These are phyloP conservation scores for Paramyrothecium roridum DNA, from an alignment of 2,329 filamentous ascomycete species.

Conservation along the genomic window DNA sequence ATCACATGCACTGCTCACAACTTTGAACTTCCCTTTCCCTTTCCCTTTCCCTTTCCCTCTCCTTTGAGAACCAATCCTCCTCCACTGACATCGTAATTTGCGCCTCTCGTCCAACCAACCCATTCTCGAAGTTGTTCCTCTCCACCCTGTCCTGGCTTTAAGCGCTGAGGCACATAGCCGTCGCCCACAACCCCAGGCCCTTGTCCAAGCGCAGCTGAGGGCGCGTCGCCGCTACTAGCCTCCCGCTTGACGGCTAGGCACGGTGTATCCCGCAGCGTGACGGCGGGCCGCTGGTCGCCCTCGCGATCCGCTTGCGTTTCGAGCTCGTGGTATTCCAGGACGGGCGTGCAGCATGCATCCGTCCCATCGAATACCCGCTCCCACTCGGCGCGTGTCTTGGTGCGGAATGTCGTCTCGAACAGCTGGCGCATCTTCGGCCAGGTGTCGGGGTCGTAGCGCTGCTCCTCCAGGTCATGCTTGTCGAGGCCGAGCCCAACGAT, in stretches of 20 bases:
- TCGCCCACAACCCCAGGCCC: slow-evolving; percentile 62
- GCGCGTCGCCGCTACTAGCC: slow-evolving; percentile 22
- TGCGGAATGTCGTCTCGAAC: slow-evolving; percentile 63
- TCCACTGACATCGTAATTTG: slow-evolving; percentile 64
- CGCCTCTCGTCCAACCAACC: slow-evolving; percentile 73
- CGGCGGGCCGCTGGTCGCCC: slow-evolving; percentile 68
- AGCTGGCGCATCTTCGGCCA: slow-evolving; percentile 66
- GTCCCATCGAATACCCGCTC: slow-evolving; percentile 83
- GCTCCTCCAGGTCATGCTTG: slow-evolving; percentile 45
- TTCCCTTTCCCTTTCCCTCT: slow-evolving; percentile 10
- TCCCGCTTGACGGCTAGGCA: slow-evolving; percentile 57
- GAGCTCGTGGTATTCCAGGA: slow-evolving; percentile 73
- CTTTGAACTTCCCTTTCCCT: slow-evolving; percentile 20
- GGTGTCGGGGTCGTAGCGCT: slow-evolving; percentile 54
- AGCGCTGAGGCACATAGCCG: slow-evolving; percentile 60
- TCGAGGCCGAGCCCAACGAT: slow-evolving; percentile 64
- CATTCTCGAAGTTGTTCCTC: slow-evolving; percentile 66
- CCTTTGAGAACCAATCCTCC: slow-evolving; percentile 56
- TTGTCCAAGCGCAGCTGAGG: slow-evolving; percentile 49
- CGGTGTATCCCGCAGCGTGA: slow-evolving; percentile 68
- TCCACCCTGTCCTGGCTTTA: slow-evolving; percentile 69
- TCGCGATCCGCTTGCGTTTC: slow-evolving; percentile 47
- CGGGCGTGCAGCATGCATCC: slow-evolving; percentile 90
- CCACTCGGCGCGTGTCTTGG: slow-evolving; percentile 75
- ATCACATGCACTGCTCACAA: slow-evolving; percentile 17